Base-by-base conservation (phyloP, 176 grass and related monocot species). In the Tuctoria greenei region DNA sequence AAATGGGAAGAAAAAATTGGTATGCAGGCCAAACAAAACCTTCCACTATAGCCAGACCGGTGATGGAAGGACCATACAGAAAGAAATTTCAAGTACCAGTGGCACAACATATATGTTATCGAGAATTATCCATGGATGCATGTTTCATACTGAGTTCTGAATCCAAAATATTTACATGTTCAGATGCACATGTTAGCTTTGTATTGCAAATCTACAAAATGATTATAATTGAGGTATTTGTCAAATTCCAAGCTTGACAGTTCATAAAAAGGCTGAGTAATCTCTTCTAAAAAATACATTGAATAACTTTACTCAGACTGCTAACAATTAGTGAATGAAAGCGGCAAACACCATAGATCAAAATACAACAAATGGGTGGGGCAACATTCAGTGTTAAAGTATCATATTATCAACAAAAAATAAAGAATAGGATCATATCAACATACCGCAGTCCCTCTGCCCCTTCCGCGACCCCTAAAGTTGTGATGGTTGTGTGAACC, bases 381-480 rank as follows among this genome's bases (percentile, higher is more conserved):
- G 42, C 23, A 68, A 42, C 12, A 61, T 73, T 79, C 23, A 21
- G 24, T 2, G 12, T 25, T 50, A 64, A 62, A 51, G 20, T 51
- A 56, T 3, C 55, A 79, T 41, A 3, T 66, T 20, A 24, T 25
- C 0, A 63, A 12, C 4, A 41, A 80, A 15, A 25, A 8, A 45
- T 31, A 31, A 66, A 61, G 2, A 23, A 57, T 28, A 40, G 67
- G 43, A 67, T 24, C 2, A 10, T 43, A 77, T 66, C n/a, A 80
- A 4, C 64, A 66, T 95, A 91, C 92, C 89, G 75, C 82, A 77
- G 77, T 90, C 42, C 88, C 88, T 85, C 91, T 83, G 35, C 85
- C 88, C 66, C 92, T 92, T 86, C 92, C 89, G 58, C 89, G 76
- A 14, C 92, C 89, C 79, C 92, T 82, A 45, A 59, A 81, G 76